Conservation (phyloP, 2,329 filamentous ascomycete species). For the Penicillium sp. region DNA sequence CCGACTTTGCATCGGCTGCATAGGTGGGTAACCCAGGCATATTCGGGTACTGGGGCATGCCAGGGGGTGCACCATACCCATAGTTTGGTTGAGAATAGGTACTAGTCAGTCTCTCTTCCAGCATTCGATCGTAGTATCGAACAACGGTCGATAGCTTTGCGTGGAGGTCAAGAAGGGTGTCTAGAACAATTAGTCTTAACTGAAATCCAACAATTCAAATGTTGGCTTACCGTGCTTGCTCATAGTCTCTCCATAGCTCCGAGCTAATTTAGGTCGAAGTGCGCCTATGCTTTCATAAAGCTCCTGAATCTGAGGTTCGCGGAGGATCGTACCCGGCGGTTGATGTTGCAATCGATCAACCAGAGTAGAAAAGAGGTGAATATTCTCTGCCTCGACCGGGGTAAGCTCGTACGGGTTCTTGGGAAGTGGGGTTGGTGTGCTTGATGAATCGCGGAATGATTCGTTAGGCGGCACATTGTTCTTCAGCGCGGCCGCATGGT, state of each 20-base stretch:
- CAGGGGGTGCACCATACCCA: conserved; percentile 52
- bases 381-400: conserved; percentile 92
- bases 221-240: conserved; percentile 83
- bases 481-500: conserved; percentile 79
- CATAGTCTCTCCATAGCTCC: conserved; percentile 98
- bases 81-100: conserved; percentile 83
- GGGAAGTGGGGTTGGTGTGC: conserved; percentile 54
- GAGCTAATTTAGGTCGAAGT: conserved; percentile 85
- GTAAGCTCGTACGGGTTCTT: conserved; percentile 96
- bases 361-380: conserved; percentile 90
- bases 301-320: conserved; percentile 97
- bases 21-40: conserved; percentile 15
- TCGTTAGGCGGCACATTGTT: conserved; percentile 65
- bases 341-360: conserved; percentile 95
- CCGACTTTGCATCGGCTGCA: conserved; percentile 12
- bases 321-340: conserved; percentile 89
- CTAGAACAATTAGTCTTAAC: conserved; percentile 45
- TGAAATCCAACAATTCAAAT: background rate
- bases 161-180: conserved; percentile 90
- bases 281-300: conserved; percentile 96
- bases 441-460: conserved; percentile 50
- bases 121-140: conserved; percentile 95
- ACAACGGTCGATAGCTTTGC: conserved; percentile 95
- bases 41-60: conserved; percentile 19
- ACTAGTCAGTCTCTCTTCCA: conserved; percentile 90